Conservation (phyloP, 208 protist genomes). For the Acanthamoeba comandoni region DNA sequence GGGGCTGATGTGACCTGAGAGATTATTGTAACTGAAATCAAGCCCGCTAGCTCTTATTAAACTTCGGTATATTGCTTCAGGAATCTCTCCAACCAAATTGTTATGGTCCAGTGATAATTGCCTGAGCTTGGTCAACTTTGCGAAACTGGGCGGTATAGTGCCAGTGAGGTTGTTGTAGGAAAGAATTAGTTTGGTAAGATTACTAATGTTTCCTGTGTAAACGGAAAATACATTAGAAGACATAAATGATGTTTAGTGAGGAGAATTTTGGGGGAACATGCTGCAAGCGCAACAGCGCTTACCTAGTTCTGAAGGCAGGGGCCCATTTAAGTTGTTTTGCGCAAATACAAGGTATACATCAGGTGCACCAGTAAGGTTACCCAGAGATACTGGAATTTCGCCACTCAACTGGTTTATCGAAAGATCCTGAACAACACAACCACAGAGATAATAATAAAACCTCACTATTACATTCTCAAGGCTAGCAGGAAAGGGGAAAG, state of each 20-base stretch:
- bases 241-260: too few relatives aligned
- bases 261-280: too few relatives aligned
- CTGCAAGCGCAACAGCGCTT: not conserved
- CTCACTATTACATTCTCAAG: too few relatives aligned
- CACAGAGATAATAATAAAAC: too few relatives aligned
- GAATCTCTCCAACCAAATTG: not conserved
- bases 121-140: not conserved
- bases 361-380: not conserved
- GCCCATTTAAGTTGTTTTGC: not conserved
- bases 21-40: slow-evolving; percentile 24
- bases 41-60: not conserved
- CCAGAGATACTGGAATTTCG: not conserved
- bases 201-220: slow-evolving; percentile 22
- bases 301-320: not conserved
- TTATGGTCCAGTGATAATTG: slow-evolving; percentile 14
- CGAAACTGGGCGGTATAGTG: not conserved
- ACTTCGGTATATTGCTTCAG: not conserved
- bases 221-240: too few relatives aligned
- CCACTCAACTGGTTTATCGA: not conserved
- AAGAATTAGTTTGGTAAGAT: slow-evolving; percentile 9
- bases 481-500: too few relatives aligned
- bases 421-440: too few relatives aligned
- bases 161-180: slow-evolving; percentile 29
- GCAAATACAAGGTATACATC: slow-evolving; percentile 16
- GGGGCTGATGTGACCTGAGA: not conserved